Base-by-base conservation (phyloP, 2,329 filamentous ascomycete genomes). In the Pseudophaeomoniella oleicola region DNA sequence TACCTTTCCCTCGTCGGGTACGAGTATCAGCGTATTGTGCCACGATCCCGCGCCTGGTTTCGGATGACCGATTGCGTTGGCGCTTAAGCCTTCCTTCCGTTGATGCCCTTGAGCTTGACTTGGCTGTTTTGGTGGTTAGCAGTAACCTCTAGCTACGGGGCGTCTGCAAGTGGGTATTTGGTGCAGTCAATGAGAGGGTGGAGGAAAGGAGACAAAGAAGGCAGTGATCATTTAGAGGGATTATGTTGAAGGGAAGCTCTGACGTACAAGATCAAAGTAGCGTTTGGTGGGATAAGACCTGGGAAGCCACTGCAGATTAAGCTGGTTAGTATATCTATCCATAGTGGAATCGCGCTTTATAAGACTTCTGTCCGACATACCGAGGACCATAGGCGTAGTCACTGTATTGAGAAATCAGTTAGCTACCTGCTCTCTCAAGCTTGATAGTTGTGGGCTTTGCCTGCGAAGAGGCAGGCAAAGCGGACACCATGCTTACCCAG, bases 201-300 rank as follows among this genome's bases (percentile, higher is more conserved):
- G 11, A 16, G 10, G 30, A 15, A 34, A 35, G 19, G 16, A 41
- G 12, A 33, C 10, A 33, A 27, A 6, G 27, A 31, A 29, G 14
- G 29, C 13, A 9, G 22, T 27, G n/a, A 35, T 27, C 9, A 9
- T 29, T 9, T 9, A 37, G 19, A 9, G 12, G 12, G 14, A 12
- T 39, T 16, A 18, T 32, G 32, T 33, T 11, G 16, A 27, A 22
- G 27, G 35, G 36, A 17, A n/a, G 34, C 4, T 4, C 12, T 13
- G 27, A 74, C 82, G 69, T 71, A 90, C 84, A 92, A 92, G 64
- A 92, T 71, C 43, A 93, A 69, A 46, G 69, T 75, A n/a, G 83
- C 64, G 50, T 79, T 73, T 29, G 76, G 60, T 42, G 85, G 85
- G 44, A 93, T 92, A 50, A 78, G 66, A 39, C 75, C 78, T 19